Conservation (phyloP, 2,329 filamentous ascomycete genomes). For the Metarhizium humberi region DNA sequence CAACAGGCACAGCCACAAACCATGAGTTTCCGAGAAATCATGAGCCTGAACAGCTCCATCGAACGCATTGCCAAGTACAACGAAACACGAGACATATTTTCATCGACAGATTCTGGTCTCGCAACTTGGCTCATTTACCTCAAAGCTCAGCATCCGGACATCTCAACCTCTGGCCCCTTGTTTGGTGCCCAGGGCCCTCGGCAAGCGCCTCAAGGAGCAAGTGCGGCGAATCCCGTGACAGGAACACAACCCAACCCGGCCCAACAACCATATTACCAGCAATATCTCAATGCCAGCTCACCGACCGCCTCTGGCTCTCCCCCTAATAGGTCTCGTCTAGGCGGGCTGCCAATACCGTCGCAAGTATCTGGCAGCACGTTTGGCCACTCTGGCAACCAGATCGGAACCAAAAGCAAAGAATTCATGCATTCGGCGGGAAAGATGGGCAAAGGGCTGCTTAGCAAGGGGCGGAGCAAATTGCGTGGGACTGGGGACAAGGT, state of each 20-base stretch:
- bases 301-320: conserved; percentile 17
- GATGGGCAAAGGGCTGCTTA: conserved; percentile 83
- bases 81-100: conserved; percentile 61
- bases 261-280: conserved; percentile 46
- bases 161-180: conserved; percentile 7
- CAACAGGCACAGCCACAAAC: conserved; percentile 20
- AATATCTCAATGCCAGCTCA: conserved; percentile 40
- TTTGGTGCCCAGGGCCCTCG: conserved; percentile 15
- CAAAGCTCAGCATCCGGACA: conserved; percentile 35
- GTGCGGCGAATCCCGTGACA: conserved; percentile 11
- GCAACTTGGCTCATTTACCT: conserved; percentile 43
- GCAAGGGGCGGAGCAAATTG: conserved; percentile 83
- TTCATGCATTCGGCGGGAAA: conserved; percentile 79
- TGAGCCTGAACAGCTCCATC: conserved; percentile 52
- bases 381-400: conserved; percentile 49
- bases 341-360: conserved; percentile 24
- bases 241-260: conserved; percentile 14
- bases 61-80: conserved; percentile 70
- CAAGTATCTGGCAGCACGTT: conserved; percentile 36
- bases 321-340: conserved; percentile 26
- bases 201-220: conserved; percentile 9
- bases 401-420: conserved; percentile 81
- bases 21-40: conserved; percentile 66
- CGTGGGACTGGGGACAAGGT: conserved; percentile 72
- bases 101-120: conserved; percentile 66